These are phyloP conservation scores for Calocybe gambosa DNA, from an alignment of 1,284 basidiomycete species.

Conservation along the genomic window DNA sequence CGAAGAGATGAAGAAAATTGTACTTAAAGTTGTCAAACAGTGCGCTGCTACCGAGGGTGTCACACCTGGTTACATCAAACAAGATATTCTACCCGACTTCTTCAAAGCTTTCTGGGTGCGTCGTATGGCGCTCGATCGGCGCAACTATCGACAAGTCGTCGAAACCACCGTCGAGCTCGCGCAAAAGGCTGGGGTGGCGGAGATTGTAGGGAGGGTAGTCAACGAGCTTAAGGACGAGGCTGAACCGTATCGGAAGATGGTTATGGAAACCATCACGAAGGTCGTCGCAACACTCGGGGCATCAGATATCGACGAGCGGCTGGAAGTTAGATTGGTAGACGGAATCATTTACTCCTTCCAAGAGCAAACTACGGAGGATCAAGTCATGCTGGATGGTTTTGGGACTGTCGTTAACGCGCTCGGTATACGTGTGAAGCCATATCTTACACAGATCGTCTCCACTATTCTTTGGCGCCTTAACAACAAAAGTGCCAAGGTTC, in stretches of 20 bases:
- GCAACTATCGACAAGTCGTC: conserved; percentile 96
- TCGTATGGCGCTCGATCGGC: conserved; percentile 93
- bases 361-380: conserved; percentile 98
- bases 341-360: conserved; percentile 99
- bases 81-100: conserved; percentile 98
- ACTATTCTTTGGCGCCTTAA: conserved; percentile 98
- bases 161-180: conserved; percentile 98
- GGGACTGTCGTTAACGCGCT: conserved; percentile 96
- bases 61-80: conserved; percentile 87
- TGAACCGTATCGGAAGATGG: conserved; percentile 99
- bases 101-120: conserved; percentile 99
- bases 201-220: conserved; percentile 92
- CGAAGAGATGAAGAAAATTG: conserved; percentile 99
- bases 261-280: conserved; percentile 99
- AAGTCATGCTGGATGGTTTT: conserved; percentile 98
- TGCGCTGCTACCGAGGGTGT: conserved; percentile 98
- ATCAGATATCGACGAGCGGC: conserved; percentile 92
- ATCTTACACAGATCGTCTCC: conserved; percentile 98
- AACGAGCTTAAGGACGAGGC: conserved; percentile 97
- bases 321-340: conserved; percentile 93
- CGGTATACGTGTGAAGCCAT: conserved; percentile 97
- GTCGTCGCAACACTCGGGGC: conserved; percentile 91
- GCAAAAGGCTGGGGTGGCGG: conserved; percentile 92
- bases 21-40: conserved; percentile 98
- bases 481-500: conserved; percentile 99